A percentile compares a stretch with the other conserved stretches of the same genome.
Evolutionary conservation across 805 yeast genomes (phyloP).

Genomic region (Jamesozyma gamospora): DNA sequence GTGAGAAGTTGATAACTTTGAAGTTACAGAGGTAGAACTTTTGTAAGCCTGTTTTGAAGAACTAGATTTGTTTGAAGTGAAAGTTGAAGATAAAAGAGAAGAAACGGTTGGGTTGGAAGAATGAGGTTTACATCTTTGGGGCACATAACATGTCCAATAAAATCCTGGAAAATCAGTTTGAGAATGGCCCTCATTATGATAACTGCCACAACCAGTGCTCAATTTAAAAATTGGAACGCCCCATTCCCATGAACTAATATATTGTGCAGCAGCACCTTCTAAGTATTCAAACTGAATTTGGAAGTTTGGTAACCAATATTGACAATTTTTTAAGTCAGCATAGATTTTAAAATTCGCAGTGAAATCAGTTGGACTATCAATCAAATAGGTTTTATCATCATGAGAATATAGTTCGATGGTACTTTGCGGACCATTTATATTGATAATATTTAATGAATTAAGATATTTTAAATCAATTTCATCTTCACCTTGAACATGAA

Average conservation of each 20-base stretch:
- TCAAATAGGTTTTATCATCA: conserved; percentile 9
- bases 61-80: too few relatives aligned
- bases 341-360: conserved; percentile 14
- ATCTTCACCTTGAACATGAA: conserved; percentile 12
- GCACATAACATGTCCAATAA: conserved; percentile 6
- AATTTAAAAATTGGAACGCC: conserved; percentile 12
- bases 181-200: conserved; percentile 13
- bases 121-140: neutral
- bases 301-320: conserved; percentile 16
- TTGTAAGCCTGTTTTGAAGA: too few relatives aligned
- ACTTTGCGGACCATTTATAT: conserved; percentile 11
- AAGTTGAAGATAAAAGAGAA: neutral
- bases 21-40: neutral
- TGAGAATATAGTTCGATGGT: conserved; percentile 11
- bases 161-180: conserved; percentile 16
- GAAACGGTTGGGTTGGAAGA: neutral
- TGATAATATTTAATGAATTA: conserved; percentile 11
- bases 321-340: conserved; percentile 4
- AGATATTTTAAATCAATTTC: conserved; percentile 10
- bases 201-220: conserved; percentile 12
- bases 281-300: conserved; percentile 14
- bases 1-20: too few relatives aligned
- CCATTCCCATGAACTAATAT: conserved; percentile 10
- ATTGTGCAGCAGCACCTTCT: conserved; percentile 6
- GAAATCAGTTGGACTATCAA: conserved; percentile 15